Evolutionary conservation across 2,329 filamentous ascomycete genomes (phyloP), one percentile per base, ranked within the genome.

Genomic region (Cladorrhinum sp.): DNA sequence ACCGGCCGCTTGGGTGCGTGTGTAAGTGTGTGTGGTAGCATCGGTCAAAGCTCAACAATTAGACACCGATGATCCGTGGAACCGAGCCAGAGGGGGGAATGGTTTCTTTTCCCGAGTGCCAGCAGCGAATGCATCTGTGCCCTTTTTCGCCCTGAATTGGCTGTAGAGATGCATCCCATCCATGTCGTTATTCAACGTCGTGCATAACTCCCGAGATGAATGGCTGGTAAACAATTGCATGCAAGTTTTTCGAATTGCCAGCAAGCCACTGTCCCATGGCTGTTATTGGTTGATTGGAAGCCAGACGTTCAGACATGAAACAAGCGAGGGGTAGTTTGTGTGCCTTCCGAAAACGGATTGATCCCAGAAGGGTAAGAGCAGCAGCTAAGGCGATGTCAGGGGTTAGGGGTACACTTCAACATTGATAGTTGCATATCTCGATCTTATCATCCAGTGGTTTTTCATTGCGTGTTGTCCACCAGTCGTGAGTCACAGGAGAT

Each of bases 231-330:
- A 24, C 50, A 50, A 50, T 53, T 36, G 58, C 52, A 61, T 52
- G 58, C 55, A 38, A 59, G 59, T 61, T 57, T 62, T 56, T 61
- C 52, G 57, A 65, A 62, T 3, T 67, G 67, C 50, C 55, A 66
- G 64, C 62, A 58, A 64, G 60, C 58, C 22, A 12, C 53, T 49
- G 18, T 24, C 32, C 24, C 29, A n/a, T 32, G 38, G 57, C 49
- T 59, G 62, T 55, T 45, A 70, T 68, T 68, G 68, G 65, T 61
- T 58, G 61, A 60, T 55, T 48, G 55, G 20, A 38, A 55, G 61
- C 63, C 64, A 60, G 64, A 60, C 61, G 62, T 63, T 57, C 58
- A 59, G 64, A 69, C 65, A 66, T 73, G 71, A 73, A 73, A 72
- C 70, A 70, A 66, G 65, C 69, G 67, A 68, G 63, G 65, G 68